phyloP scores from a whole-genome alignment of 2,329 filamentous ascomycete genomes.

The Hymenoscyphus linearis region DNA sequence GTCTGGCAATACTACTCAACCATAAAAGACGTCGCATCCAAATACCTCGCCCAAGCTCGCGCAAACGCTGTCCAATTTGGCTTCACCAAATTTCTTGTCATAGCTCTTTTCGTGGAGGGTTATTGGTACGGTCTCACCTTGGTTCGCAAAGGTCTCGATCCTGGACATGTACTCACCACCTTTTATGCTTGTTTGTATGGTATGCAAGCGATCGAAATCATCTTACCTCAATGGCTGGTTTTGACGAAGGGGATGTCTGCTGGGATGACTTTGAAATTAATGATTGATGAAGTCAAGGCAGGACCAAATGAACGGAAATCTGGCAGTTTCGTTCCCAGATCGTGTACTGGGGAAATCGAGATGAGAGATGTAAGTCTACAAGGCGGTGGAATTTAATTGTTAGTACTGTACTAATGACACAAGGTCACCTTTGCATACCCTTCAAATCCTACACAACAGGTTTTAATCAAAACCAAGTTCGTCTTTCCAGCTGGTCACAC shows the following conservation, averaged over 20 bases:
- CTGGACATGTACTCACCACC: conserved; percentile 70
- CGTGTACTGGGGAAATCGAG: conserved; percentile 62
- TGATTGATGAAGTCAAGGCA: conserved; percentile 35
- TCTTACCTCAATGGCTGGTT: conserved; percentile 72
- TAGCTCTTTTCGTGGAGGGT: conserved; percentile 76
- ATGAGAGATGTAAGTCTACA: conserved; percentile 55
- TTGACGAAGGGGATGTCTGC: conserved; percentile 76
- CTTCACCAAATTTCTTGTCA: conserved; percentile 66
- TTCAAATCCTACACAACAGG: conserved; percentile 53
- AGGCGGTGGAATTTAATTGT: background rate
- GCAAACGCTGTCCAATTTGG: conserved; percentile 68
- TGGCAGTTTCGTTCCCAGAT: conserved; percentile 32
- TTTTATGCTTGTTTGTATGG: conserved; percentile 80
- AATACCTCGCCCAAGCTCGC: conserved; percentile 64
- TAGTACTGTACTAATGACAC: conserved; percentile 17
- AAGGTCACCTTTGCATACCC: conserved; percentile 83
- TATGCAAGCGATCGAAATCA: conserved; percentile 66
- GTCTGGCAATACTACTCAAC: conserved; percentile 56
- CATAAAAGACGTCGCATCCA: conserved; percentile 52
- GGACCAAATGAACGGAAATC: conserved; percentile 26
- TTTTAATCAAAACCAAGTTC: conserved; percentile 59
- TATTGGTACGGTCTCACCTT: conserved; percentile 83
- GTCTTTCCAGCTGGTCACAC: conserved; percentile 67
- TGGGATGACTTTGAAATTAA: conserved; percentile 53
- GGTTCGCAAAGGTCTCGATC: conserved; percentile 49